Evolutionary conservation across 352 stramenopile genomes (phyloP).

Genomic region (Pythium dissimile): DNA sequence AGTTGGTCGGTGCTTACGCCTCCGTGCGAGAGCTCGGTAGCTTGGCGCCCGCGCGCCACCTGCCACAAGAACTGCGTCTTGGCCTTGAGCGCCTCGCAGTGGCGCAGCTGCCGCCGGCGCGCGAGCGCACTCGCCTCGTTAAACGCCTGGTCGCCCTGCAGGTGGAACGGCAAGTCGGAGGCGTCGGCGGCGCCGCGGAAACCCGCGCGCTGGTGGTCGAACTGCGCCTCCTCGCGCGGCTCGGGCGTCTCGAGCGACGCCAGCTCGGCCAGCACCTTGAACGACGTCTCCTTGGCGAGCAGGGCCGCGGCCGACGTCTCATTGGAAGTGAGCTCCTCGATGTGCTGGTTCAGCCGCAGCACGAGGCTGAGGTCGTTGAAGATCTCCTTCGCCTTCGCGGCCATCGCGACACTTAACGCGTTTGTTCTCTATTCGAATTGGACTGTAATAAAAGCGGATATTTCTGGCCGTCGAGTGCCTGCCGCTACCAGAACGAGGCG

Average conservation of each 20-base stretch:
- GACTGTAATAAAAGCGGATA: no score
- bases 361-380: slow-evolving; percentile 77
- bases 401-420: slow-evolving; percentile 14
- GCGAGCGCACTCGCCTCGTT: slow-evolving; percentile 58
- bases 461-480: no score
- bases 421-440: no score
- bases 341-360: slow-evolving; percentile 65
- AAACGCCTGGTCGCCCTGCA: slow-evolving; percentile 67
- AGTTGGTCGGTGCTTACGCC: neutral
- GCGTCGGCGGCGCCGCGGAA: slow-evolving; percentile 22
- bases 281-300: slow-evolving; percentile 46
- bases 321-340: slow-evolving; percentile 36
- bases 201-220: slow-evolving; percentile 56
- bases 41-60: slow-evolving; percentile 44
- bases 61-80: slow-evolving; percentile 67
- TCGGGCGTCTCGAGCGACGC: slow-evolving; percentile 38
- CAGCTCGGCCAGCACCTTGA: slow-evolving; percentile 72
- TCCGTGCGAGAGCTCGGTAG: slow-evolving; percentile 11
- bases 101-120: slow-evolving; percentile 48
- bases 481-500: no score
- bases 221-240: slow-evolving; percentile 48
- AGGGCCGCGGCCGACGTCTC: slow-evolving; percentile 17
- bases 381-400: slow-evolving; percentile 38
- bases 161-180: slow-evolving; percentile 56
- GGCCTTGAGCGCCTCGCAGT: slow-evolving; percentile 36